These are phyloP conservation scores for Zymoseptoria pseudotritici DNA, from an alignment of 2,329 filamentous ascomycete species.

Conservation along the genomic window DNA sequence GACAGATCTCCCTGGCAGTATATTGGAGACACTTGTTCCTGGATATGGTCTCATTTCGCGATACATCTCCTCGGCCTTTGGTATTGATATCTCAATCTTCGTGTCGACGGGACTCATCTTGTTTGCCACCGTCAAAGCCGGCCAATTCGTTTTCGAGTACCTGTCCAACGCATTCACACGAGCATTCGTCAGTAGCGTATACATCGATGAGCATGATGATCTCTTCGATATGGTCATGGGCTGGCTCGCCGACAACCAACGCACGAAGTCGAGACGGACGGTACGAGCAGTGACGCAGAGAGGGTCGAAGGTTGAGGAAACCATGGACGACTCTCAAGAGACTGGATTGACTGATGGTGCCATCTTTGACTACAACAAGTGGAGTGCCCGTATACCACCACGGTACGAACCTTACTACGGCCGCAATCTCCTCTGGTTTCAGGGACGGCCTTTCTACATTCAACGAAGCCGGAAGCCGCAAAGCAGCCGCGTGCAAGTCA, in stretches of 20 bases:
- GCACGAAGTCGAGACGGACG: constrained; percentile 29
- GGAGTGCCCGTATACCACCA: constrained; percentile 41
- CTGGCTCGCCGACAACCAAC: constrained; percentile 38
- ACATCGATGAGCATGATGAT: constrained; percentile 39
- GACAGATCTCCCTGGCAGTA: constrained; percentile 36
- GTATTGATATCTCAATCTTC: constrained; percentile 43
- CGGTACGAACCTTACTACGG: constrained; percentile 45
- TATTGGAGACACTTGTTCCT: constrained; percentile 45
- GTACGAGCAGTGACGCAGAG: constrained; percentile 36
- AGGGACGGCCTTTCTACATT: constrained; percentile 38
- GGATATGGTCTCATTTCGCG: constrained; percentile 44
- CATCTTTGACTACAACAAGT: constrained; percentile 45
- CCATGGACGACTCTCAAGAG: constrained; percentile 29
- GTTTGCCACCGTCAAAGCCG: constrained; percentile 34
- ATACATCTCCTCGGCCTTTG: constrained; percentile 35
- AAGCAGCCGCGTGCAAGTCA: constrained; percentile 20
- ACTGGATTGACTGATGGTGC: constrained; percentile 33
- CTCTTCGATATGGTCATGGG: constrained; percentile 37
- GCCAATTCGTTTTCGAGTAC: constrained; percentile 31
- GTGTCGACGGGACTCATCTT: constrained; percentile 38
- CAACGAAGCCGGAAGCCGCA: constrained; percentile 30
- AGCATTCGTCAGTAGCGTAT: constrained; percentile 38
- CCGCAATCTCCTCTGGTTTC: constrained; percentile 37
- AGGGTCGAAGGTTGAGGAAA: constrained; percentile 29
- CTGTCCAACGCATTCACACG: constrained; percentile 26